Evolutionary conservation across 2,329 filamentous ascomycete genomes (phyloP).

Genomic region (Thielaviopsis ethacetica): DNA sequence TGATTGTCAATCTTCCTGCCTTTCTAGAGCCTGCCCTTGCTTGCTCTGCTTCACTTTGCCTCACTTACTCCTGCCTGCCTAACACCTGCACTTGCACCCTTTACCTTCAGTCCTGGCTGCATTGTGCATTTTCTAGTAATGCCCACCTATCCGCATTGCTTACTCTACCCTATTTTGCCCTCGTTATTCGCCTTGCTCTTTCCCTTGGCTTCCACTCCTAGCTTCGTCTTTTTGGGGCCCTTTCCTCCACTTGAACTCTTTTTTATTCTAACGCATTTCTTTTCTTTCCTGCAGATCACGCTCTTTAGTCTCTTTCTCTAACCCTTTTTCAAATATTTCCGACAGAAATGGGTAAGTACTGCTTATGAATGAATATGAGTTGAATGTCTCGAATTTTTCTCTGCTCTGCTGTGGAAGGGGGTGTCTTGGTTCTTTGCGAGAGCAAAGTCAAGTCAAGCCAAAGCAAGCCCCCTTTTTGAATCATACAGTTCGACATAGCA

Average conservation of each 20-base stretch:
- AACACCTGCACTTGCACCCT: not conserved
- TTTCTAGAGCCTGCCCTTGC: not conserved
- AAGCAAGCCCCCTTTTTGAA: not conserved
- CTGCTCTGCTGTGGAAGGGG: not conserved
- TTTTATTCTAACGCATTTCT: not conserved
- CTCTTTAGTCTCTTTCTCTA: not conserved
- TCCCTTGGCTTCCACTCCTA: not conserved
- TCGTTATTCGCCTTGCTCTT: not conserved
- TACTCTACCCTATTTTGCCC: not conserved
- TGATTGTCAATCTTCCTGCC: not conserved
- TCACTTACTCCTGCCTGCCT: not conserved
- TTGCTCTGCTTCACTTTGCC: not conserved
- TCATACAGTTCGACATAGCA: not conserved
- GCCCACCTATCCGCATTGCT: not conserved
- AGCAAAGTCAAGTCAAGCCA: not conserved
- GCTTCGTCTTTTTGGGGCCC: not conserved
- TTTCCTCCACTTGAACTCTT: not conserved
- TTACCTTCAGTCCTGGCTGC: not conserved
- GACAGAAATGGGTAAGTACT: constrained; percentile 10
- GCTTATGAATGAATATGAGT: not conserved
- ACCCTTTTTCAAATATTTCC: constrained; percentile 1
- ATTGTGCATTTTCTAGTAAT: not conserved
- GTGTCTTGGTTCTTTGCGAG: not conserved
- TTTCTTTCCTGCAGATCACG: not conserved
- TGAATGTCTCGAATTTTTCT: not conserved